Conservation (phyloP, 177 flowering plant species). For the Telopea speciosissima region DNA sequence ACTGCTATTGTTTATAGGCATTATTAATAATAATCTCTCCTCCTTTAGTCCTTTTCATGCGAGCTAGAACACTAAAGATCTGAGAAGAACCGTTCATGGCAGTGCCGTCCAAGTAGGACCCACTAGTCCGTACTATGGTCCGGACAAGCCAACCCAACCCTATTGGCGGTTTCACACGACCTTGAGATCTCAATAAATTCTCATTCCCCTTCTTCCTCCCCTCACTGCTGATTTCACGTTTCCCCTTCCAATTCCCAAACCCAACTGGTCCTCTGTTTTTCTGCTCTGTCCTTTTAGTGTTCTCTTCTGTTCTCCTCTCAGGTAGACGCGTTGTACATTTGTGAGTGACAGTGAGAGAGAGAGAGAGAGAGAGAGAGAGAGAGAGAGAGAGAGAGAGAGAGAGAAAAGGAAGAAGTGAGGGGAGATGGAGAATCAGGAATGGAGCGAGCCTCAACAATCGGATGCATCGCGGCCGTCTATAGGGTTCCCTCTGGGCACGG, state of each 20-base stretch:
- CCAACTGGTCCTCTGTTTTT: background rate
- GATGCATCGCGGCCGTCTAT: slow-evolving; percentile 70
- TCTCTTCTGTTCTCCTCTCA: no score
- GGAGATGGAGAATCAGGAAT: slow-evolving; percentile 39
- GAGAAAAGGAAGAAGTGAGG: background rate
- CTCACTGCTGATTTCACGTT: background rate
- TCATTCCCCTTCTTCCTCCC: background rate
- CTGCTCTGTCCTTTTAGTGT: background rate
- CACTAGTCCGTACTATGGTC: background rate
- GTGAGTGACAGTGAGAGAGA: no score
- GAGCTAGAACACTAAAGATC: no score
- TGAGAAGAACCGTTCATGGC: no score
- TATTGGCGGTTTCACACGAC: no score
- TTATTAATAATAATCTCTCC: no score
- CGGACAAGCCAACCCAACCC: background rate
- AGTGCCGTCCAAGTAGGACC: background rate
- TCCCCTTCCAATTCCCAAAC: background rate
- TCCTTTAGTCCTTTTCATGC: no score
- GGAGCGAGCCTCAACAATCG: slow-evolving; percentile 25
- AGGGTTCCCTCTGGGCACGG: slow-evolving; percentile 86
- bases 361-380: no score
- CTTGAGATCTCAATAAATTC: background rate
- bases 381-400: background rate
- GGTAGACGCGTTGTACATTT: no score
- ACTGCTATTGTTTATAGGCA: no score